These are phyloP conservation scores for Erysiphe neolycopersici DNA, from an alignment of 2,329 filamentous ascomycete species.

Conservation along the genomic window DNA sequence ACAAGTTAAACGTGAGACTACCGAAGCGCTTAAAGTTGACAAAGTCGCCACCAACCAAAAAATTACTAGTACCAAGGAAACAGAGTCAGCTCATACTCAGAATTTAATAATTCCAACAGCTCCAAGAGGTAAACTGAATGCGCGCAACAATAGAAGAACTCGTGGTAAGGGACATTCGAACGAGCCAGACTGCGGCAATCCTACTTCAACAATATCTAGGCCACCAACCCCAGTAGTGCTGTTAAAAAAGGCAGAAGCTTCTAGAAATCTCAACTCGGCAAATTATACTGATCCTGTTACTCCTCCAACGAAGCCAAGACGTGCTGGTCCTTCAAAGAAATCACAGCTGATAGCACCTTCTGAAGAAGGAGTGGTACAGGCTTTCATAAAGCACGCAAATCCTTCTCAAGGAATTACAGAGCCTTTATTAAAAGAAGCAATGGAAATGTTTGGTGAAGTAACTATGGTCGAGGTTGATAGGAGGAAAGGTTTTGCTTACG, in stretches of 20 bases:
- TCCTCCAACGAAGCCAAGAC: constrained; percentile 4
- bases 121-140: constrained; percentile 8
- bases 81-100: constrained; percentile 1
- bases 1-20: constrained; percentile 26
- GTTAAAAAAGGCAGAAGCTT: constrained; percentile 15
- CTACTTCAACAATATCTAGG: constrained; percentile 6
- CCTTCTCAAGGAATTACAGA: constrained; percentile 83
- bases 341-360: constrained; percentile 9
- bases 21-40: constrained; percentile 11
- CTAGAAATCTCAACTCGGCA: constrained; percentile 10
- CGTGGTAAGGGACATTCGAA: constrained; percentile 15
- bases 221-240: constrained; percentile 14
- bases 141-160: constrained; percentile 6
- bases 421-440: constrained; percentile 43
- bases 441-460: constrained; percentile 48
- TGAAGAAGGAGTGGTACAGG: constrained; percentile 29
- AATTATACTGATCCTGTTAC: constrained; percentile 10
- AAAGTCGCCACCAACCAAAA: constrained; percentile 4
- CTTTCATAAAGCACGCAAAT: constrained; percentile 62
- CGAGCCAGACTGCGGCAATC: constrained; percentile 8
- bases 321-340: constrained; percentile 9
- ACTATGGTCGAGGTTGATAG: constrained; percentile 75
- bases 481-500: constrained; percentile 81
- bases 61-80: constrained; percentile 2
- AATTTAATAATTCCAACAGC: constrained; percentile 8